Percentiles rank a stretch among this genome's conserved stretches.
Evolutionary conservation across 352 stramenopile species (phyloP).

Genomic region (Globisporangium recalcitrans): DNA sequence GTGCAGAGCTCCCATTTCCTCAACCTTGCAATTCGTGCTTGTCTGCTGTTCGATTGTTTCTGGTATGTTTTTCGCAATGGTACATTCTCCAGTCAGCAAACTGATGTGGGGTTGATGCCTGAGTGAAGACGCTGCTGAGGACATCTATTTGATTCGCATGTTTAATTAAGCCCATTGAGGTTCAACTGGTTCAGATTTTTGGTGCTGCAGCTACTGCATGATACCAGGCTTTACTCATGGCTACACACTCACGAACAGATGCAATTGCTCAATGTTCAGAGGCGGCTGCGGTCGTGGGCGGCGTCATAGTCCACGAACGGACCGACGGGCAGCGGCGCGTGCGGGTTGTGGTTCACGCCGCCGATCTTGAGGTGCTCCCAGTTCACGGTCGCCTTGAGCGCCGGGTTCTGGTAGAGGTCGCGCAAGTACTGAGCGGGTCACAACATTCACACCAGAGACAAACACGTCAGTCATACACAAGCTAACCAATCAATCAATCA

Average conservation of each 20-base stretch:
- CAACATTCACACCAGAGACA: background rate
- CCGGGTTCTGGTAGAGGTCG: constrained; percentile 70
- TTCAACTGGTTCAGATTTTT: too few species aligned
- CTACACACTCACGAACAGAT: background rate
- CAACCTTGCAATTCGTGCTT: too few species aligned
- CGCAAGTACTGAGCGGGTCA: constrained; percentile 8
- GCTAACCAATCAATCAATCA: background rate
- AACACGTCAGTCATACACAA: background rate
- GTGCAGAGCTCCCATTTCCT: too few species aligned
- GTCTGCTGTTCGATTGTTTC: too few species aligned
- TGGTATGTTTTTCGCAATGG: too few species aligned
- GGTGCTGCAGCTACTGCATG: too few species aligned
- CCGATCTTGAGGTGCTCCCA: constrained; percentile 88
- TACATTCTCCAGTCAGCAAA: too few species aligned
- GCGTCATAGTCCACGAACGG: constrained; percentile 18
- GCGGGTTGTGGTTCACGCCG: constrained; percentile 74
- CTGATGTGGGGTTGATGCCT: too few species aligned
- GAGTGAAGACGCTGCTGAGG: too few species aligned
- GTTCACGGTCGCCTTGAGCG: constrained; percentile 52
- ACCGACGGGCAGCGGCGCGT: constrained; percentile 56
- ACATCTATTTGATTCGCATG: too few species aligned
- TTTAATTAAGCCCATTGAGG: too few species aligned
- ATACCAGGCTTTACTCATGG: background rate
- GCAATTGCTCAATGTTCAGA: background rate
- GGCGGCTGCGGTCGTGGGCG: constrained; percentile 20